Base-by-base conservation (phyloP, 2,329 filamentous ascomycete species). In the Eurotiales sp. region DNA sequence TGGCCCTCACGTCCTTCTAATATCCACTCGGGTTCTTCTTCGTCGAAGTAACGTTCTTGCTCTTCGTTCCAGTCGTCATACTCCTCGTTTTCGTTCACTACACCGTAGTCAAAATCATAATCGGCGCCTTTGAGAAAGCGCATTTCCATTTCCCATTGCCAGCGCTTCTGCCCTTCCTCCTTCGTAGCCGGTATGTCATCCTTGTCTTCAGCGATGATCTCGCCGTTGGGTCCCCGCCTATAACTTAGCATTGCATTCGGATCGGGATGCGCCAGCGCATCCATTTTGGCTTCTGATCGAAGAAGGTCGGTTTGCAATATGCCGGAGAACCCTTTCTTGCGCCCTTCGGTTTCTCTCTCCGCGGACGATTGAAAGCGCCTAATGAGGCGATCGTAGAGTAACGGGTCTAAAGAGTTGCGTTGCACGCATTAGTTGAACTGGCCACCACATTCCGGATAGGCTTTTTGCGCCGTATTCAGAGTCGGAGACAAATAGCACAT, bases 321-420 rank as follows among this genome's bases (percentile, higher is more conserved):
- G 21, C 87, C 86, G 1, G 86, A 87, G 66, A 90, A 93, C 10
- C 90, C 90, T 64, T 90, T 90, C 8, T 75, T 72, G 39, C 82
- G 82, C 8, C 85, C 86, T 59, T 92, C 88, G 6, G 79, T 79
- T 64, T 90, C 83, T 48, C 88, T 82, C 70, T 95, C 89, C 3
- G 78, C 75, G 2, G 84, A 72, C 1, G 84, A 85, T 58, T 91
- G 88, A 66, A 90, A 91, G 46, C 82, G 83, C 47, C 88, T 83
- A 54, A 96, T 81, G 21, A 95, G 77, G 48, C 82, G 80, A 67
- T 95, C 88, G 74, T 95, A 95, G 27, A 95, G 79, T 8, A 92
- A 73, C 1, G 90, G 89, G 69, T 93, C 88, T 78, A 64, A 49
- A 55, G 46, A 56, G 51, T 53, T 57, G 44, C 34, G 51, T 53